Percentiles rank a stretch among this genome's conserved stretches.
phyloP scores from a whole-genome alignment of 495 filamentous ascomycete species.

The Usnea hakonensis region DNA sequence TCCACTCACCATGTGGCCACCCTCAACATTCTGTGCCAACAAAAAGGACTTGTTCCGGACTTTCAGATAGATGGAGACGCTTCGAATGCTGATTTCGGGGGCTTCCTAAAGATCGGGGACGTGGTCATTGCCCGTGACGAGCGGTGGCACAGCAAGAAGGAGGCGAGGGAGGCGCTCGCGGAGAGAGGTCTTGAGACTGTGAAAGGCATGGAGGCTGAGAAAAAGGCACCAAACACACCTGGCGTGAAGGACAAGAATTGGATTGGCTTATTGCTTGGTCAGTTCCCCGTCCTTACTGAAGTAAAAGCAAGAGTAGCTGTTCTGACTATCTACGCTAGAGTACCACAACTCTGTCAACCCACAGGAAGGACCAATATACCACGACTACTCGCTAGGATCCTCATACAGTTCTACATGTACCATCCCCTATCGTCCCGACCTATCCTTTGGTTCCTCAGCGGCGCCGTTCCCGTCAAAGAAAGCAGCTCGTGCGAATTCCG shows the following conservation, averaged over 20 bases:
- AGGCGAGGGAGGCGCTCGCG: conserved; percentile 20
- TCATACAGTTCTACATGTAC: conserved; percentile 19
- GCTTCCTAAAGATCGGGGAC: conserved; percentile 13
- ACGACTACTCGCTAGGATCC: conserved; percentile 15
- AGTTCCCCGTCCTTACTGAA: neutral
- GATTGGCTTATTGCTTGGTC: conserved; percentile 20
- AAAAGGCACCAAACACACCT: neutral
- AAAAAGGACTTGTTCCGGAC: conserved; percentile 15
- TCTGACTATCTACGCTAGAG: conserved; percentile 1
- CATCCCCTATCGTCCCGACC: conserved; percentile 7
- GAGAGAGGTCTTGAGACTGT: conserved; percentile 14
- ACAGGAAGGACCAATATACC: conserved; percentile 10
- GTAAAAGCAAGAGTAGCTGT: neutral
- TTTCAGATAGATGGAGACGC: conserved; percentile 21
- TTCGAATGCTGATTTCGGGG: conserved; percentile 13
- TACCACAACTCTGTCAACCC: conserved; percentile 18
- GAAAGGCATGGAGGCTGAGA: conserved; percentile 8
- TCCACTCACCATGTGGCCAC: conserved; percentile 17
- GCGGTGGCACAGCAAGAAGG: conserved; percentile 24
- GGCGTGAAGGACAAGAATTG: conserved; percentile 19
- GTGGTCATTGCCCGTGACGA: conserved; percentile 12
- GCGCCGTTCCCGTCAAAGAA: conserved; percentile 27
- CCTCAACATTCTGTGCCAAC: conserved; percentile 21
- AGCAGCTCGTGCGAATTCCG: conserved; percentile 23
- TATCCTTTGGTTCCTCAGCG: conserved; percentile 13